Percentiles rank a stretch among this genome's conserved stretches.
Conservation (phyloP, 139 green algal genomes). For the Trebouxia sp. region DNA sequence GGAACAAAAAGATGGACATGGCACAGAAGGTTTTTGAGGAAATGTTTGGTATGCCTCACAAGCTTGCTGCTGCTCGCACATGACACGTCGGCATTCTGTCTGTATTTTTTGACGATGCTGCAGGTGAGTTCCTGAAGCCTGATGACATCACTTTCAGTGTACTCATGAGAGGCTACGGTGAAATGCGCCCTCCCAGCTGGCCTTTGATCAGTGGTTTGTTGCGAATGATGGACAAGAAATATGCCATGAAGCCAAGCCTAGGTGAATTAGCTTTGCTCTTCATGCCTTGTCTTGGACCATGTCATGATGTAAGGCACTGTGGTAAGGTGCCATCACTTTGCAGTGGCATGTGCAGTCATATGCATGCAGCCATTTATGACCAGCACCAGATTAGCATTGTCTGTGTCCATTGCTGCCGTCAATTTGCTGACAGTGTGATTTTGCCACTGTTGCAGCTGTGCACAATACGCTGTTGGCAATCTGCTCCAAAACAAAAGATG, state of each 20-base stretch:
- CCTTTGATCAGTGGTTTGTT: slow-evolving; percentile 63
- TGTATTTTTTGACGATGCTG: background rate
- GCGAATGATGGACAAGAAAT: slow-evolving; percentile 65
- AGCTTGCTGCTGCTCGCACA: background rate
- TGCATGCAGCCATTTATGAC: too few species aligned
- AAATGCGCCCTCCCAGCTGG: slow-evolving; percentile 66
- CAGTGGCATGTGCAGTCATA: too few species aligned
- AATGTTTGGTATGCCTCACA: slow-evolving; percentile 66
- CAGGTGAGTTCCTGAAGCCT: slow-evolving; percentile 58
- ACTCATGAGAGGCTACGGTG: slow-evolving; percentile 78
- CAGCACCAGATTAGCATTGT: too few species aligned
- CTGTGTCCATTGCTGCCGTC: too few species aligned
- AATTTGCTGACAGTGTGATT: too few species aligned
- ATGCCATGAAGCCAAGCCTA: slow-evolving; percentile 59
- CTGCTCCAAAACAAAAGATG: slow-evolving; percentile 74
- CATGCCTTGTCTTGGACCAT: too few species aligned
- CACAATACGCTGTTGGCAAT: slow-evolving; percentile 85
- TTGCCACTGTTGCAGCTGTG: slow-evolving; percentile 44
- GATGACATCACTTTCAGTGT: slow-evolving; percentile 85
- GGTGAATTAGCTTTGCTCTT: slow-evolving; percentile 43
- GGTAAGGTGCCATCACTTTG: too few species aligned
- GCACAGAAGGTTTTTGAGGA: slow-evolving; percentile 77
- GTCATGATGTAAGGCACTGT: too few species aligned
- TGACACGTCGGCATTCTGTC: background rate
- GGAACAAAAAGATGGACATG: slow-evolving; percentile 74